Evolutionary conservation across 192 early-diverging fungal species (phyloP).

Genomic region (Radiomyces spectabilis): DNA sequence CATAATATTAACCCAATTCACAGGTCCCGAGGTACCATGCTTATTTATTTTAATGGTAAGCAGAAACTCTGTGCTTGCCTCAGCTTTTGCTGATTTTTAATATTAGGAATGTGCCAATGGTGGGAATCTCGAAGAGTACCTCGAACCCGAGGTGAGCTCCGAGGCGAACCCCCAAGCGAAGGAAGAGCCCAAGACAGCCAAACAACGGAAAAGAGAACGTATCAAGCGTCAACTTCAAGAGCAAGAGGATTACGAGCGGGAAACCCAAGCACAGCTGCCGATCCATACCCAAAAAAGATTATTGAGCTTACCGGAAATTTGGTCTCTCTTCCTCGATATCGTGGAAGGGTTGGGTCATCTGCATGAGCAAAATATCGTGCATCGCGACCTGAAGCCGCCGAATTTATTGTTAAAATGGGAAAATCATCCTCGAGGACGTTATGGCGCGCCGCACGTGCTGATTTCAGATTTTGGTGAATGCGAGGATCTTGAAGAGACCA

Average conservation of each 20-base stretch:
- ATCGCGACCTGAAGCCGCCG: conserved; percentile 91
- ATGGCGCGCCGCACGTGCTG: conserved; percentile 65
- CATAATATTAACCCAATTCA: neutral
- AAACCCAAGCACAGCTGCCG: neutral
- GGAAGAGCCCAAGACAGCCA: conserved; percentile 1
- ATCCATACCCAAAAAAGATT: conserved; percentile 16
- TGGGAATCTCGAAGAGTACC: conserved; percentile 91
- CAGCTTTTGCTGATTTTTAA: neutral
- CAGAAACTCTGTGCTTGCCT: neutral
- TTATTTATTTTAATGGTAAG: conserved; percentile 91
- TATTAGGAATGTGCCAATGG: conserved; percentile 76
- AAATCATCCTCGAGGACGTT: conserved; percentile 11
- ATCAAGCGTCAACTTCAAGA: conserved; percentile 12
- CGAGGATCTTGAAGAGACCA: conserved; percentile 68
- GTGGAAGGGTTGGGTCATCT: conserved; percentile 86
- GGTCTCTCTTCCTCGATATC: conserved; percentile 85
- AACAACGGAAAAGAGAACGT: conserved; percentile 18
- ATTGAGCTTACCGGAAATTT: conserved; percentile 65
- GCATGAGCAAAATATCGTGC: conserved; percentile 83
- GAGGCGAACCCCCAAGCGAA: neutral
- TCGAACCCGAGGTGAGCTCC: conserved; percentile 38
- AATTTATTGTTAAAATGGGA: conserved; percentile 82
- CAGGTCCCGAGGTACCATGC: conserved; percentile 82
- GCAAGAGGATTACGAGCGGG: conserved; percentile 9
- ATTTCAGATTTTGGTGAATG: conserved; percentile 98